Evolutionary conservation across 768 basidiomycete species (phyloP).

Genomic region (Auricularia cornea): DNA sequence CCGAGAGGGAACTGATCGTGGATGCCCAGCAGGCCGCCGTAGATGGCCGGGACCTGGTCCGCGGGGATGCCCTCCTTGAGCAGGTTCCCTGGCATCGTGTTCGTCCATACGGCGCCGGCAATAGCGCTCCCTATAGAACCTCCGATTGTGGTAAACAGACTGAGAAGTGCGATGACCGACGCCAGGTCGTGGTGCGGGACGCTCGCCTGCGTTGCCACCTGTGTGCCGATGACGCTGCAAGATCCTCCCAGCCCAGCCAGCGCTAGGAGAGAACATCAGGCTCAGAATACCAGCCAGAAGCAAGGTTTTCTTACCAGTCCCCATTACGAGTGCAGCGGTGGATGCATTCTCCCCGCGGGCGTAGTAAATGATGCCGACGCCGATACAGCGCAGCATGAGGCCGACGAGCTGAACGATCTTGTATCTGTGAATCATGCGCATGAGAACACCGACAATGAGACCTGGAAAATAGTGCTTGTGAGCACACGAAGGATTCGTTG

Average conservation of each 20-base stretch:
- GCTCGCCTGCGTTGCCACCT: slow-evolving; percentile 38
- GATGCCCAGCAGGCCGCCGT: slow-evolving; percentile 10
- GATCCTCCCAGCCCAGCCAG: slow-evolving; percentile 46
- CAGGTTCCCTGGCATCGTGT: slow-evolving; percentile 18
- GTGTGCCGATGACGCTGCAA: slow-evolving; percentile 36
- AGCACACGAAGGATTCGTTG: not conserved
- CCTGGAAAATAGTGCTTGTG: slow-evolving; percentile 28
- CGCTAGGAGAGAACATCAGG: slow-evolving; percentile 23
- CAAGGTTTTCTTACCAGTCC: slow-evolving; percentile 4
- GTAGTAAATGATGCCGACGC: slow-evolving; percentile 23
- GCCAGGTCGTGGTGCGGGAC: slow-evolving; percentile 46
- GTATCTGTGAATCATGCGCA: slow-evolving; percentile 35
- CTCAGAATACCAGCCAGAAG: not conserved
- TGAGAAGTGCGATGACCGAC: slow-evolving; percentile 37
- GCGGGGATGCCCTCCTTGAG: slow-evolving; percentile 13
- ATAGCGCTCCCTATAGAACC: slow-evolving; percentile 37
- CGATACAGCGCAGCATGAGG: slow-evolving; percentile 22
- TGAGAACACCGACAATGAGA: slow-evolving; percentile 37
- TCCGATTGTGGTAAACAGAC: slow-evolving; percentile 42
- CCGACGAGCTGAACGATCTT: slow-evolving; percentile 37
- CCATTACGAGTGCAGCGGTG: slow-evolving; percentile 33
- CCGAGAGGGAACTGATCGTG: slow-evolving; percentile 11
- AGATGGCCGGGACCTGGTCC: slow-evolving; percentile 8
- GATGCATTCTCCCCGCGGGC: slow-evolving; percentile 12
- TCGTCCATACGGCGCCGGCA: slow-evolving; percentile 19